Evolutionary conservation across 805 yeast genomes (phyloP).

Genomic region (Wickerhamiella nectarea): DNA sequence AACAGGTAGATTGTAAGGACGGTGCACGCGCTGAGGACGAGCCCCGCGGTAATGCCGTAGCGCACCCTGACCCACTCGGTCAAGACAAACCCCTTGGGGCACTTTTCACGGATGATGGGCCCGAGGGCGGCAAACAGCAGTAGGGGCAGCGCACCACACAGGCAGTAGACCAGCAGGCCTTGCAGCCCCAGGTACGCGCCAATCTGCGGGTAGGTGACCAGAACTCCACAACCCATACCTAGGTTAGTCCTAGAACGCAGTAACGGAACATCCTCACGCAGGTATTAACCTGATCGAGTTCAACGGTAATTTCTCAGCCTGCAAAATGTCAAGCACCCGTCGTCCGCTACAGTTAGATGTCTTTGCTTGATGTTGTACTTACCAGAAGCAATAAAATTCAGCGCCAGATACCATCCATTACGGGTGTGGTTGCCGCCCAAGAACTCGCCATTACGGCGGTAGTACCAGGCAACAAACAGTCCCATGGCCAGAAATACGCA

Average conservation of each 20-base stretch:
- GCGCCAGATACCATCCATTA: slow-evolving; percentile 62
- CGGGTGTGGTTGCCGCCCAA: slow-evolving; percentile 72
- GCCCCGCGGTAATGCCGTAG: slow-evolving; percentile 57
- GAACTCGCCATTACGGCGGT: slow-evolving; percentile 41
- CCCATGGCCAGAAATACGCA: slow-evolving; percentile 43
- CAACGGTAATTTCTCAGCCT: slow-evolving; percentile 63
- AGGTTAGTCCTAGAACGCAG: slow-evolving; percentile 12
- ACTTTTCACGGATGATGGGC: slow-evolving; percentile 58
- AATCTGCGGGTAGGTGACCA: slow-evolving; percentile 75
- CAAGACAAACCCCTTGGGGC: slow-evolving; percentile 82
- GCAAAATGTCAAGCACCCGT: slow-evolving; percentile 19
- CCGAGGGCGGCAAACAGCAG: slow-evolving; percentile 72
- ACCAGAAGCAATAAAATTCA: slow-evolving; percentile 85
- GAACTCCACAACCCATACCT: slow-evolving; percentile 83
- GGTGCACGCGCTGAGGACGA: slow-evolving; percentile 69
- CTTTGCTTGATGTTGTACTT: slow-evolving; percentile 14
- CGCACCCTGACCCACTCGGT: slow-evolving; percentile 90
- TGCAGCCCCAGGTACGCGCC: slow-evolving; percentile 79
- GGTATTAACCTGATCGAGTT: slow-evolving; percentile 72
- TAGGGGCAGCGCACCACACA: slow-evolving; percentile 74
- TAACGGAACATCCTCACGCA: slow-evolving; percentile 55
- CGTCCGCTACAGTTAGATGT: slow-evolving; percentile 10
- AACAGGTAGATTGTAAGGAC: slow-evolving; percentile 72
- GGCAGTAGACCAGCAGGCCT: slow-evolving; percentile 68
- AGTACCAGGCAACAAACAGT: slow-evolving; percentile 44